Evolutionary conservation across 108 stramenopile species (phyloP).

Genomic region (Heterococcus sp.): DNA sequence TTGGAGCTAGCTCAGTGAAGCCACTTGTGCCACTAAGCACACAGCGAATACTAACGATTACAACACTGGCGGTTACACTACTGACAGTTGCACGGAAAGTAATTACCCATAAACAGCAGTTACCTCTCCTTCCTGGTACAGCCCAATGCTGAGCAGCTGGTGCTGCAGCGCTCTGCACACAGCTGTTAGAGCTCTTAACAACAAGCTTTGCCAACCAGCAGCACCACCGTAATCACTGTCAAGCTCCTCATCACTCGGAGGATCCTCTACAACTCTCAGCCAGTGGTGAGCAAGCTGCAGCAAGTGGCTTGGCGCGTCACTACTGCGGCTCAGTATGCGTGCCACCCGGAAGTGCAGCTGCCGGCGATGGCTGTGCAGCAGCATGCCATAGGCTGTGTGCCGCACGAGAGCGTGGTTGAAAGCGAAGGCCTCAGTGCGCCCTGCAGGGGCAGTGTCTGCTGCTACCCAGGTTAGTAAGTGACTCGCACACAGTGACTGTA

Average conservation of each 20-base stretch:
- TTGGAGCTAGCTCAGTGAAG: too few species aligned
- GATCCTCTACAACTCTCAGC: not conserved
- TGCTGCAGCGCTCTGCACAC: not conserved
- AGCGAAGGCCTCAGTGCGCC: too few species aligned
- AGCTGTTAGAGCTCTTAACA: too few species aligned
- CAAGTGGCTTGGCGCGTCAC: not conserved
- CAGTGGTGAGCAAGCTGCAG: not conserved
- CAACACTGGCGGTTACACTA: too few species aligned
- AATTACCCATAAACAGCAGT: too few species aligned
- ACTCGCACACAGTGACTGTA: too few species aligned
- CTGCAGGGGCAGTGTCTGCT: too few species aligned
- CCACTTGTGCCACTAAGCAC: too few species aligned
- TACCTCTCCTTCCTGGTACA: not conserved
- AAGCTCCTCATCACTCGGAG: not conserved
- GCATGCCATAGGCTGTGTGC: not conserved
- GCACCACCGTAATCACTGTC: not conserved
- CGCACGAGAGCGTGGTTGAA: not conserved
- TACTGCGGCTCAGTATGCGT: not conserved
- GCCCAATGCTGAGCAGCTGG: not conserved
- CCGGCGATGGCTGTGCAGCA: not conserved
- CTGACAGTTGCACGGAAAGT: too few species aligned
- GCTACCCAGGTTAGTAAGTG: too few species aligned
- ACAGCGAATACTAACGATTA: too few species aligned
- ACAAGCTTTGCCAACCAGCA: not conserved
- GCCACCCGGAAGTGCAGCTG: not conserved